Base-by-base conservation (phyloP, 805 yeast species). In the Candida nonsorbophila region DNA sequence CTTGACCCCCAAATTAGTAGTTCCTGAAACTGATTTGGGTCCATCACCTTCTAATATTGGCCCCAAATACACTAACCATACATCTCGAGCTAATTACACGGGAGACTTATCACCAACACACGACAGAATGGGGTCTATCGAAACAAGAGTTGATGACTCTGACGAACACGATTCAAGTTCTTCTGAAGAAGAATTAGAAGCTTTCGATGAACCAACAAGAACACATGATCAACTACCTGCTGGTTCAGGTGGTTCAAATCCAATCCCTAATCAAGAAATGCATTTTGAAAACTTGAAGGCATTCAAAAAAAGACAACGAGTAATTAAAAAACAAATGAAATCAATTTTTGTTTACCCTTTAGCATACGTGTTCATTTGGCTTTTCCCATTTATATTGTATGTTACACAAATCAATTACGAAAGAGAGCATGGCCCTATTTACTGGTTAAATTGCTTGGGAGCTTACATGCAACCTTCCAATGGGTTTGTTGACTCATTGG, bases 271-370 rank as follows among this genome's bases (percentile, higher is more conserved):
- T 32, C 53, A 60, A 12, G 58, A 59, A 18, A 57, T 83, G 34
- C 84, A 79, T 37, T 65, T 65, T 19, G 80, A 79, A 30, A 74
- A 79, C 29, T 67, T 82, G 51, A 68, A 62, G 20, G 69, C 69
- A 35, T 77, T 85, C 51, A 71, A 79, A 35, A 58, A 68, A 21
- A 64, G 92, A 12, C 77, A 86, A 40, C 55, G 69, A 16, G 69
- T 72, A 37, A 83, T 87, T 28, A 77, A 80, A 49, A 76, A 77
- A 33, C 95, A 87, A 56, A 77, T 84, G 71, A 77, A 77, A 44
- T 68, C 80, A 18, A 79, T 87, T 27, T 85, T 87, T 53, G 67
- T 87, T 25, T 87, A 87, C 49, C 97, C 97, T 3, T 58, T 81
- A 23, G 81, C 94, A 2, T 87, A 85, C 53, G 66, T 85, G 34